Evolutionary conservation across 306 rosid species (phyloP), one percentile per base, ranked within the genome.

Genomic region (Vigna radiata): DNA sequence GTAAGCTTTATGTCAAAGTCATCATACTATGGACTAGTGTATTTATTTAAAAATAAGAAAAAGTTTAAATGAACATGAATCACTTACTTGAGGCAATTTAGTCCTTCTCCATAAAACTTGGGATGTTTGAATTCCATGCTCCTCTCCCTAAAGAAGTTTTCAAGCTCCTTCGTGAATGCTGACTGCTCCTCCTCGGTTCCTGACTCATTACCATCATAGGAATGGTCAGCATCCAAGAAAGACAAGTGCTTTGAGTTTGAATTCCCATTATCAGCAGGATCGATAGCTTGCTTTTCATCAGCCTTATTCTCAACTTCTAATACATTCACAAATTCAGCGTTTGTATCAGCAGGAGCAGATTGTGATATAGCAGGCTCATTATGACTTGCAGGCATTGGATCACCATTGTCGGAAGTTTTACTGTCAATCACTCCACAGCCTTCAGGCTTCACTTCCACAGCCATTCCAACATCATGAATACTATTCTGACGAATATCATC

Each of bases 51-150:
- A 76, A 41, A 73, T 14, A 18, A 29, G 46, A 31, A 60, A 21
- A 69, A 36, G 62, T 21, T 50, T 46, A 68, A 61, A 65, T 63
- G 70, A 77, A 18, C 46, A 65, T 63, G 37, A 77, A 70, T 64
- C 72, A 79, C 96, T 88, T 81, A 96, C 99, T 96, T 96, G 29
- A 96, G 99, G 88, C 96, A 96, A 81, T 96, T 96, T 76, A 96
- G 86, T 59, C 89, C 83, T 89, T 91, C 99, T 75, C 99, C 99
- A 75, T 96, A 96, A 83, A 96, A 96, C 88, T 96, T 96, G 6
- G 94, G 99, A 71, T 94, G 96, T 80, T 96, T 96, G 75, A 92
- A 96, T 67, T 96, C 99, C 97, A 92, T 83, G 88, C 85, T 77
- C 84, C 96, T 91, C 85, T 96, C 97, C 78, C 87, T 89, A 64